Conservation (phyloP, 1,284 basidiomycete species). For the Retiboletus flavoniger region DNA sequence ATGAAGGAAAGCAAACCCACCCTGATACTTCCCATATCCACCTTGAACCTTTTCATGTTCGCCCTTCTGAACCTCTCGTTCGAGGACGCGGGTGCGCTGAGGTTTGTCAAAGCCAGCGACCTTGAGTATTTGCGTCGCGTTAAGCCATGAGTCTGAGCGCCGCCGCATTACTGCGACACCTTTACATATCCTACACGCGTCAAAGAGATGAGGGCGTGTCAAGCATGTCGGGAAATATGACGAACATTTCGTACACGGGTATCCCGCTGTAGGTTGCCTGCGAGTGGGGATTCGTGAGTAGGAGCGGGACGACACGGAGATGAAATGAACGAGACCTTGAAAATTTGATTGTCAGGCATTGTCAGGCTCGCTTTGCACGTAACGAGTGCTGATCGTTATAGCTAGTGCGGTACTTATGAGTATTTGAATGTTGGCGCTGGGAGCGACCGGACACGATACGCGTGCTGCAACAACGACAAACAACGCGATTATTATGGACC, state of each 20-base stretch:
- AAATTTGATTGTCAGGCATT: conserved; percentile 80
- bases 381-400: neutral
- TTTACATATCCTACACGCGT: conserved; percentile 81
- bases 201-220: conserved; percentile 35
- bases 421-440: conserved; percentile 21
- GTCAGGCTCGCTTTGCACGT: conserved; percentile 9
- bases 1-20: conserved; percentile 45
- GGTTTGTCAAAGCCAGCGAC: conserved; percentile 99
- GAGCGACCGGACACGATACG: conserved; percentile 31
- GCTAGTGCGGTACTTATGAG: conserved; percentile 1
- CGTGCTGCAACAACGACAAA: conserved; percentile 58
- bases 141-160: conserved; percentile 94
- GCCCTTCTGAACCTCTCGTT: conserved; percentile 98
- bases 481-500: conserved; percentile 34
- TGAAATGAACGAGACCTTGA: conserved; percentile 54
- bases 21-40: conserved; percentile 99
- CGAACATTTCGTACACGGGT: conserved; percentile 84
- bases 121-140: conserved; percentile 99
- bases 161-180: conserved; percentile 97
- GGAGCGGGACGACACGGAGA: conserved; percentile 9
- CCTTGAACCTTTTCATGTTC: conserved; percentile 99
- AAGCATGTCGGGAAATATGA: conserved; percentile 35
- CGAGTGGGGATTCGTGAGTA: conserved; percentile 14
- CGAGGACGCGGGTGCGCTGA: conserved; percentile 94
- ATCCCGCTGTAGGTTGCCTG: conserved; percentile 88